These are phyloP conservation scores for Cryphonectria radicalis DNA, from an alignment of 2,329 filamentous ascomycete genomes.

Conservation along the genomic window DNA sequence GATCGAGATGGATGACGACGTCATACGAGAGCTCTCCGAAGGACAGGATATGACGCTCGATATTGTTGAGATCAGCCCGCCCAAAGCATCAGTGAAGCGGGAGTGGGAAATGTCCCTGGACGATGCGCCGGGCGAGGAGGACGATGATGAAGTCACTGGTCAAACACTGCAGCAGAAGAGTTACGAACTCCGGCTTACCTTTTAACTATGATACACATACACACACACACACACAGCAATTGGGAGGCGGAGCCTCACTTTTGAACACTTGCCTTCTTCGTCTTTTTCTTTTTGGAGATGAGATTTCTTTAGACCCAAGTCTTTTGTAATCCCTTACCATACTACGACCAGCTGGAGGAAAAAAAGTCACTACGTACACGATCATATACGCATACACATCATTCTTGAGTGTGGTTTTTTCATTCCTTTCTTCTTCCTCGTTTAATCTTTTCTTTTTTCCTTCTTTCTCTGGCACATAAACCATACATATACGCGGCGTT, in stretches of 20 bases:
- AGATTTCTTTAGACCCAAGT: constrained; percentile 4
- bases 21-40: constrained; percentile 81
- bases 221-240: constrained; percentile 15
- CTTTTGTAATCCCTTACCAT: constrained; percentile 23
- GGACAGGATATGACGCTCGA: constrained; percentile 90
- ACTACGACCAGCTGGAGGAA: constrained; percentile 7
- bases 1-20: constrained; percentile 88
- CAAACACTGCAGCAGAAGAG: constrained; percentile 39
- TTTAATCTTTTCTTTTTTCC: constrained; percentile 3
- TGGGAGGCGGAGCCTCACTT: not conserved
- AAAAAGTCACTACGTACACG: constrained; percentile 16
- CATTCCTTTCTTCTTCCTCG: not conserved
- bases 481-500: constrained; percentile 30
- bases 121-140: constrained; percentile 40
- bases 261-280: not conserved
- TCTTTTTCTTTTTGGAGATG: constrained; percentile 12
- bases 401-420: constrained; percentile 24
- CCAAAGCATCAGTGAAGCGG: constrained; percentile 50
- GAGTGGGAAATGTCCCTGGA: constrained; percentile 69
- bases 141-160: constrained; percentile 39
- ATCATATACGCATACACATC: constrained; percentile 25
- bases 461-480: not conserved
- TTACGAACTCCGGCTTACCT: constrained; percentile 52
- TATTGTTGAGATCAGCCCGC: constrained; percentile 49
- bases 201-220: constrained; percentile 40